These are phyloP conservation scores for Neonectria hederae DNA, from an alignment of 2,329 filamentous ascomycete species.

Conservation along the genomic window DNA sequence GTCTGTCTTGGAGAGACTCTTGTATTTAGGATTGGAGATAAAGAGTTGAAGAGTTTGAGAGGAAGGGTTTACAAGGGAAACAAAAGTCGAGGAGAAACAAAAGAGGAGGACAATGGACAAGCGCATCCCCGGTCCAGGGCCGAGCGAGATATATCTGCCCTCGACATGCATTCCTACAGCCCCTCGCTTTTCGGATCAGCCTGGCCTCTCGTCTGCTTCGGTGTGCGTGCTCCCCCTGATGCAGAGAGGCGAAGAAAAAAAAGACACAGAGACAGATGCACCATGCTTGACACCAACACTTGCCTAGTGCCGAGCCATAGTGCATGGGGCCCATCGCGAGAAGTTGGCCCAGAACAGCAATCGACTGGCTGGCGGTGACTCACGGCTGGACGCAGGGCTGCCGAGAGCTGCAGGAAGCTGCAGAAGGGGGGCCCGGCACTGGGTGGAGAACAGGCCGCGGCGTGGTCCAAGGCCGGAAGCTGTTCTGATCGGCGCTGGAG, in stretches of 20 bases:
- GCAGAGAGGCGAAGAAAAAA: not conserved
- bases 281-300: conserved; percentile 22
- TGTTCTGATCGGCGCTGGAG: not conserved
- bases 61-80: conserved; percentile 15
- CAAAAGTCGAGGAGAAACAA: conserved; percentile 20
- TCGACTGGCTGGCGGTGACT: conserved; percentile 43
- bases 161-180: conserved; percentile 2
- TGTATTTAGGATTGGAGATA: conserved; percentile 9
- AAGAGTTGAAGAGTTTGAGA: conserved; percentile 11
- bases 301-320: conserved; percentile 26
- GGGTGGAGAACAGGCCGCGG: conserved; percentile 10
- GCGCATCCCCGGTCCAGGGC: conserved; percentile 30
- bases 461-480: not conserved
- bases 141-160: conserved; percentile 42
- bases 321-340: conserved; percentile 41
- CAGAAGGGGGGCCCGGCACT: conserved; percentile 23
- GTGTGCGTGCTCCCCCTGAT: not conserved
- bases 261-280: not conserved
- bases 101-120: conserved; percentile 19
- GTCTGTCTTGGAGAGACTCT: conserved; percentile 17
- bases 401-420: conserved; percentile 17
- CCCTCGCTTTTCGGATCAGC: conserved; percentile 17
- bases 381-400: conserved; percentile 26
- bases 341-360: conserved; percentile 26
- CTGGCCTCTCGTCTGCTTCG: conserved; percentile 16